A percentile compares a stretch with the other conserved stretches of the same genome.
Conservation (phyloP, 202 grass and related monocot genomes). For the Miscanthus sacchariflorus region DNA sequence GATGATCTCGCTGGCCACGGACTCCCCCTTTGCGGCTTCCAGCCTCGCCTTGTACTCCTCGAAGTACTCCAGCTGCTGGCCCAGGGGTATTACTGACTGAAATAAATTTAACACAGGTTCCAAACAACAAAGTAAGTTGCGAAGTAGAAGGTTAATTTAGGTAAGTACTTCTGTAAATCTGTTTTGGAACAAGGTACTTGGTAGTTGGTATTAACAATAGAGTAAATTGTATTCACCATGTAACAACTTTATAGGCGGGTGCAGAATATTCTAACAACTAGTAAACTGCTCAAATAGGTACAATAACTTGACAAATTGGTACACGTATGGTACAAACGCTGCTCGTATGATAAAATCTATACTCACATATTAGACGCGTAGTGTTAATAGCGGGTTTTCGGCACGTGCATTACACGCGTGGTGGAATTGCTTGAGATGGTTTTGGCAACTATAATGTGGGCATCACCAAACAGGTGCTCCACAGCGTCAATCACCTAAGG, state of each 20-base stretch:
- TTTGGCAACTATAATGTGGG: no score
- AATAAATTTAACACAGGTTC: neutral
- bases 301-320: neutral
- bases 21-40: constrained; percentile 43
- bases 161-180: no score
- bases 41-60: constrained; percentile 66
- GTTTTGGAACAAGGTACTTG: no score
- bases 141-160: no score
- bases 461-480: no score
- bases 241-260: neutral
- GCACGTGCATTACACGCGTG: no score
- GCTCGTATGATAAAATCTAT: no score
- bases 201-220: no score
- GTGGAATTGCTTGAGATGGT: no score
- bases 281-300: neutral
- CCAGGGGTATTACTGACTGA: constrained; percentile 67
- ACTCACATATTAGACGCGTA: no score
- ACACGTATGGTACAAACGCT: neutral
- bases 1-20: constrained; percentile 45
- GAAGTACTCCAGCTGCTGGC: constrained; percentile 74
- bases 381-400: no score
- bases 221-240: neutral
- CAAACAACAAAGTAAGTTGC: neutral
- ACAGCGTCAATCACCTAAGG: no score
- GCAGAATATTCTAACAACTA: neutral